These are phyloP conservation scores for Metschnikowia proteae DNA, from an alignment of 805 yeast species.

Conservation along the genomic window DNA sequence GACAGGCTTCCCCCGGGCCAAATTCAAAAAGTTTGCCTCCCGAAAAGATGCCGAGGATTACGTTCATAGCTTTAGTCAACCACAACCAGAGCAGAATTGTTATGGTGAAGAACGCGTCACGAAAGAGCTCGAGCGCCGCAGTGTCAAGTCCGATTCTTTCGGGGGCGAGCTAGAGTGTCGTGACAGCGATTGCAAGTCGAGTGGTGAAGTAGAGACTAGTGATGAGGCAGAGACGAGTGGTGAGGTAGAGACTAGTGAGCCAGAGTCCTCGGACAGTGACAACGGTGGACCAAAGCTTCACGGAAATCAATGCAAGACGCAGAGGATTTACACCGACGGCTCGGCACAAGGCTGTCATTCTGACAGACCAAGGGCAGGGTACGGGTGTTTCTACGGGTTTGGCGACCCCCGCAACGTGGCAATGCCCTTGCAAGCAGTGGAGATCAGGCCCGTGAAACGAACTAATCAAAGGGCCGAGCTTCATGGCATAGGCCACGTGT, in stretches of 20 bases:
- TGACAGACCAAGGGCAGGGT: constrained; percentile 48
- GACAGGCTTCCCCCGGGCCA: constrained; percentile 53
- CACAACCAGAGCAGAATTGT: background rate
- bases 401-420: constrained; percentile 52
- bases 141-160: too few species aligned
- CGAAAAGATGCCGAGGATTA: constrained; percentile 46
- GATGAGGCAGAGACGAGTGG: too few species aligned
- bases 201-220: too few species aligned
- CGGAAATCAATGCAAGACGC: background rate
- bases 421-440: constrained; percentile 43
- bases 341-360: constrained; percentile 63
- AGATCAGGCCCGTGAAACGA: constrained; percentile 29
- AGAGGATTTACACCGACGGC: constrained; percentile 69
- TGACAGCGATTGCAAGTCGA: too few species aligned
- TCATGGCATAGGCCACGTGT: constrained; percentile 58
- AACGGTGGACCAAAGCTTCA: too few species aligned
- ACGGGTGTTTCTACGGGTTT: constrained; percentile 69
- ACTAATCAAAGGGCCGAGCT: constrained; percentile 85
- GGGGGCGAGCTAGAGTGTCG: too few species aligned
- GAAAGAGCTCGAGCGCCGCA: too few species aligned
- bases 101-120: too few species aligned
- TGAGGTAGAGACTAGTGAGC: too few species aligned
- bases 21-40: constrained; percentile 52
- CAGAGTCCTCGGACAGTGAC: too few species aligned
- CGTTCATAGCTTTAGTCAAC: background rate